These are phyloP conservation scores for Leishmania tropica DNA, from an alignment of 208 protist genomes.

Conservation along the genomic window DNA sequence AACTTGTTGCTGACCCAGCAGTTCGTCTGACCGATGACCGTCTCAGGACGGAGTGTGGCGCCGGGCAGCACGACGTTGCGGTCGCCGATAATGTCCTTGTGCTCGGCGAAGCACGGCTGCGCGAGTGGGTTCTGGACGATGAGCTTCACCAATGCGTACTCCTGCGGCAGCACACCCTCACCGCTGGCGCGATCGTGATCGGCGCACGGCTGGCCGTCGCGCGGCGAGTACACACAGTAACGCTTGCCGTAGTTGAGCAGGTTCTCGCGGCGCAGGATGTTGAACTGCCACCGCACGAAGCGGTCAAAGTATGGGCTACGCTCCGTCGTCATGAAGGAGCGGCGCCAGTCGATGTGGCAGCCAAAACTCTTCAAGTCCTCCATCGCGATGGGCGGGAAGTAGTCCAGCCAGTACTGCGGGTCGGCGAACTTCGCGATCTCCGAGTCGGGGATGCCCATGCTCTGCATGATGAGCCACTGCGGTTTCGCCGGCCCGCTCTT, in stretches of 20 bases:
- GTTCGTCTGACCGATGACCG: conserved; percentile 99
- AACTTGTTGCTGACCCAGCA: conserved; percentile 98
- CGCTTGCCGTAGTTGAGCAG: conserved; percentile 98
- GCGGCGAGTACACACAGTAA: conserved; percentile 98
- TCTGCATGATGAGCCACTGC: conserved; percentile 99
- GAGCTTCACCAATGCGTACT: conserved; percentile 99
- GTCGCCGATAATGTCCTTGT: conserved; percentile 67
- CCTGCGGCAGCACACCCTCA: conserved; percentile 97
- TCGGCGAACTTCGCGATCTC: conserved; percentile 99
- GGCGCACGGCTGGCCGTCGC: conserved; percentile 98
- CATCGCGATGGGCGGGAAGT: conserved; percentile 98
- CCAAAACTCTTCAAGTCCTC: conserved; percentile 96
- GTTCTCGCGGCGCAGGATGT: conserved; percentile 82
- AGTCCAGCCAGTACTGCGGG: conserved; percentile 98
- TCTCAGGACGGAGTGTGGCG: conserved; percentile 99
- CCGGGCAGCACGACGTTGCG: conserved; percentile 95
- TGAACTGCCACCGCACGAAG: conserved; percentile 99
- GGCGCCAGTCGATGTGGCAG: conserved; percentile 97
- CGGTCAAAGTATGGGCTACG: conserved; percentile 99
- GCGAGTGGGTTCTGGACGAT: conserved; percentile 84
- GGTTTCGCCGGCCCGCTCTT: conserved; percentile 92
- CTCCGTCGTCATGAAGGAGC: conserved; percentile 99
- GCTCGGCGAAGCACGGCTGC: conserved; percentile 59
- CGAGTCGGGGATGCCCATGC: conserved; percentile 94
- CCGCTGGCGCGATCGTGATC: conserved; percentile 99